Base-by-base conservation (phyloP, 176 grass and related monocot genomes). In the Aegilops speltoides region DNA sequence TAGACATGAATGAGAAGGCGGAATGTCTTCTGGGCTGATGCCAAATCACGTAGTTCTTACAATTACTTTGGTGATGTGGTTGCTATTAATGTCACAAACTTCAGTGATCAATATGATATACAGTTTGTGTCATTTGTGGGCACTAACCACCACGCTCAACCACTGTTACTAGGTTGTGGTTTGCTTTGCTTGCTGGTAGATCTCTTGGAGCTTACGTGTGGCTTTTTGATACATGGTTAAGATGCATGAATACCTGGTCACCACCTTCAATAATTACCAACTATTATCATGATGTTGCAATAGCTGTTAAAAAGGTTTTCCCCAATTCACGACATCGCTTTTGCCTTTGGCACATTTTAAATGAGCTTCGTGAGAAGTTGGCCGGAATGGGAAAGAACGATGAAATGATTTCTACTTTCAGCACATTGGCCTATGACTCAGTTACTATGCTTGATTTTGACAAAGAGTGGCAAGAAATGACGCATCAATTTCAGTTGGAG, bases 1-100 rank as follows among this genome's bases (percentile, higher is more conserved):
- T 90, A 25, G 92, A 97, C 88, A 87, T 94, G 88, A 92, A 97
- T 89, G 92, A 97, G 68, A 94, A 88, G 92, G 94, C 88, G 92
- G 68, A 97, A 90, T 90, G 92, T 93, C 32, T 89, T 94, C 80
- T 97, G 90, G 94, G 88, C 89, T 61, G 90, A 97, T 85, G 92
- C 94, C 40, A 94, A 91, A 79, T 94, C 91, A 79, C 80, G 94
- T 68, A 88, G 79, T 91, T 85, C 88, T 75, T 94, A 85, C 86
- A 93, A 81, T 60, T 94, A 92, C 76, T 94, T 92, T 64, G 86
- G 88, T 87, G 92, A 97, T 87, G 92, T 97, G 76, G 86, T 97
- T 85, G 79, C 87, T 76, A 89, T 94, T 84, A 89, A 92, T 78
- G 86, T 88, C 19, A 81, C 76, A 40, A 92, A 92, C 73, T 97